Evolutionary conservation across 2,329 filamentous ascomycete genomes (phyloP).

Genomic region (Aspergillus texensis): DNA sequence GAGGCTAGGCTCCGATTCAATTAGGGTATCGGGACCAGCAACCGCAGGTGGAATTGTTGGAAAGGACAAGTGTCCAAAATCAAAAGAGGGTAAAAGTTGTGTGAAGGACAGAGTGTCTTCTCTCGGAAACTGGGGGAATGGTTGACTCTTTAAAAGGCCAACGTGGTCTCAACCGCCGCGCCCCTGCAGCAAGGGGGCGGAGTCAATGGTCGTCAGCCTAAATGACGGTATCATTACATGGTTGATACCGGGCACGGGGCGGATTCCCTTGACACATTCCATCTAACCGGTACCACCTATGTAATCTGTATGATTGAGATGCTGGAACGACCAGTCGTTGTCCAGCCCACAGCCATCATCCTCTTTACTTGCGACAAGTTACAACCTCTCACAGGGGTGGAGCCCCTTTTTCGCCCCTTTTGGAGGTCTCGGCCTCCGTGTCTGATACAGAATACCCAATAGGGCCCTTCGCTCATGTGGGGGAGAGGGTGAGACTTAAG

Average conservation of each 20-base stretch:
- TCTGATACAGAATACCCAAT: neutral
- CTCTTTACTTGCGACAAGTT: conserved; percentile 1
- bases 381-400: neutral
- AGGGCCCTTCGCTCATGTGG: neutral
- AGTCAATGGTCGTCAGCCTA: conserved; percentile 21
- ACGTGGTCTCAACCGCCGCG: conserved; percentile 35
- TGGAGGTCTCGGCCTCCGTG: neutral
- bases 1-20: conserved; percentile 27
- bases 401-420: neutral
- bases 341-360: neutral
- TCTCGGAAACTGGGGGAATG: conserved; percentile 17
- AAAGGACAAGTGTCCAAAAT: conserved; percentile 41
- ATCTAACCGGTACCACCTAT: neutral
- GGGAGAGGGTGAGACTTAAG: neutral
- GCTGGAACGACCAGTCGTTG: neutral
- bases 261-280: neutral
- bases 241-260: neutral
- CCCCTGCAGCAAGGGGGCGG: conserved; percentile 23
- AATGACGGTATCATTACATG: conserved; percentile 19
- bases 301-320: neutral
- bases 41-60: conserved; percentile 6
- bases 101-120: conserved; percentile 10
- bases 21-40: conserved; percentile 17
- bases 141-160: conserved; percentile 44
- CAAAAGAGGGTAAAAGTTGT: conserved; percentile 14